Evolutionary conservation across 495 filamentous ascomycete genomes (phyloP), one percentile per base, ranked within the genome.

Genomic region (Penicillium dipodomyicola): DNA sequence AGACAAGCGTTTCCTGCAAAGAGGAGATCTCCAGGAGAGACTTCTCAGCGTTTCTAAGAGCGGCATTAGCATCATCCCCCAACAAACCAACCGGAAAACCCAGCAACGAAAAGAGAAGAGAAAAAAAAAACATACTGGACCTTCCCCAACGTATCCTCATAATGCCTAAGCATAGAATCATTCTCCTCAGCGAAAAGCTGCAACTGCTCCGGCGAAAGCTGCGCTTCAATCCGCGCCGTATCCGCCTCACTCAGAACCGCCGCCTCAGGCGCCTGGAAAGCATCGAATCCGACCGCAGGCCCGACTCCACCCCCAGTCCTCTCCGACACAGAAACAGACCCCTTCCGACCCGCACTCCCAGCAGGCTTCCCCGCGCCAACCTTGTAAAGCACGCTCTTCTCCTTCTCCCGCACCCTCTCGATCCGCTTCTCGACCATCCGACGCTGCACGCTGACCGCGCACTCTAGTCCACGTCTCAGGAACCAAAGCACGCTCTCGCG

Each of bases 111-210:
- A 20, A 29, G 23, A 52, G 33, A 46, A 53, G 40, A 56, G 33
- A 29, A 48, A 55, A 29, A 81, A 29, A 48, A 55, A 29, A 81
- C 87, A 57, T 79, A 94, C 90, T 87, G 89, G 57, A 97, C 90
- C 81, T 97, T 93, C 65, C 93, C 87, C 67, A 97, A 76, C 0
- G 88, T 90, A 71, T 88, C 89, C 70, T 97, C 89, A 69, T 93
- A 96, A 71, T 96, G 89, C 71, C 85, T 87, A 49, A 97, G 73
- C 88, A 98, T 91, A 52, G 88, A 82, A 66, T 91, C 86, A 69
- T 99, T 97, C 70, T 97, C 92, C 71, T 89, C 83, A 39, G 90
- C 92, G 73, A 99, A 97, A 60, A 97, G 79, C 70, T 96, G 93
- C 52, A 91, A 70, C 69, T 97, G 92, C 60, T 96, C 91, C 46